These are phyloP conservation scores for Penicillium italicum DNA, from an alignment of 2,329 filamentous ascomycete genomes.

Conservation along the genomic window DNA sequence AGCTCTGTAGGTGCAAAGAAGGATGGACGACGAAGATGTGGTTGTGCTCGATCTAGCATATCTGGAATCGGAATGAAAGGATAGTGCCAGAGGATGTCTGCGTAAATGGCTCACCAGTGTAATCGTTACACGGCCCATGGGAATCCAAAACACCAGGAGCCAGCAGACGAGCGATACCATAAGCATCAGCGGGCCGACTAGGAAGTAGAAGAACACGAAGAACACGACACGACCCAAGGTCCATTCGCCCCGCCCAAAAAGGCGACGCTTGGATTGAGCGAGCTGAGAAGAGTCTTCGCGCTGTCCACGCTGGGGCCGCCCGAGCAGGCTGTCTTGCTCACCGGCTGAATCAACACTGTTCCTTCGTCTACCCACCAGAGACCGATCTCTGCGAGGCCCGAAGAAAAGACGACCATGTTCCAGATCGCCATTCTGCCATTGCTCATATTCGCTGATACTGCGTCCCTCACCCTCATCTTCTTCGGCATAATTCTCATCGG, in stretches of 20 bases:
- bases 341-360: slow-evolving; percentile 84
- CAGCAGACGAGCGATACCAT: slow-evolving; percentile 86
- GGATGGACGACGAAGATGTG: slow-evolving; percentile 74
- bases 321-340: slow-evolving; percentile 87
- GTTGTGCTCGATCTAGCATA: slow-evolving; percentile 68
- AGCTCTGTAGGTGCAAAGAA: slow-evolving; percentile 94
- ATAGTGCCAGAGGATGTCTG: slow-evolving; percentile 85
- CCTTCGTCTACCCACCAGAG: slow-evolving; percentile 79
- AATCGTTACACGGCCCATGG: slow-evolving; percentile 93
- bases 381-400: slow-evolving; percentile 71
- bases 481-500: slow-evolving; percentile 89
- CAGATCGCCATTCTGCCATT: slow-evolving; percentile 96
- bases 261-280: slow-evolving; percentile 65
- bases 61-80: slow-evolving; percentile 81
- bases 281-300: slow-evolving; percentile 42
- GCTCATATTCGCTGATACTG: slow-evolving; percentile 97
- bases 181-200: slow-evolving; percentile 82
- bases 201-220: slow-evolving; percentile 91
- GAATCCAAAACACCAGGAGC: slow-evolving; percentile 96
- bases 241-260: slow-evolving; percentile 96
- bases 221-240: slow-evolving; percentile 91
- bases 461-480: slow-evolving; percentile 94
- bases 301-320: slow-evolving; percentile 56
- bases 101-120: slow-evolving; percentile 87
- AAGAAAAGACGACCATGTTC: slow-evolving; percentile 96